Evolutionary conservation across 1,139 yeast genomes (phyloP), one percentile per base, ranked within the genome.

Genomic region (Pichia sp.): DNA sequence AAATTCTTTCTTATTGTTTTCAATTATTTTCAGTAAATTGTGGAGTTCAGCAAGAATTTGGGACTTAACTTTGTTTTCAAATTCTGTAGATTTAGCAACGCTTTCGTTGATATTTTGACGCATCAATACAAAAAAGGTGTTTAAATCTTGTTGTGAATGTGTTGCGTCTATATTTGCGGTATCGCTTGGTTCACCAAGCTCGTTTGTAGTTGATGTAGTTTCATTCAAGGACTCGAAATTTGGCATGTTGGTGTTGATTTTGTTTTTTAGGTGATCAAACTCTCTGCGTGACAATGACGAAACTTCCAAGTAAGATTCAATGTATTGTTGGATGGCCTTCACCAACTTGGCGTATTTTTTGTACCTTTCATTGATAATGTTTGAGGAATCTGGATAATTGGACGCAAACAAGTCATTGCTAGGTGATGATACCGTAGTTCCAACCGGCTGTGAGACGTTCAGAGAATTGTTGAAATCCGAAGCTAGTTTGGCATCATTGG

Each of bases 1-100:
- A 44, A 67, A 64, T 41, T 65, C 68, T 49, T 68, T 71, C 53
- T 66, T 69, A 48, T 64, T 66, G 27, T 62, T 55, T 16, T 59
- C 61, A 37, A 69, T 47, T 31, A 66, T 67, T 1, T 48, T 40
- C 27, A 46, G 41, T 5, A 57, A 45, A n/a, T 50, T 49, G 35
- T 54, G 55, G 31, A 62, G 50, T 40, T 56, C 59, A 2, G 66
- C 65, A 5, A 61, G 29, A 9, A 59, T 47, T 35, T 57, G 57
- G 3, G 45, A 33, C 40, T 51, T 56, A 33, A 62, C 48, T 29
- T 55, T 46, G 10, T 42, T 46, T 36, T 59, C 60, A 27, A 55
- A 44, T 29, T 57, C 58, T 4, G 40, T 36, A 3, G 56, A 44
- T 7, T 51, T 41, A 7, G 44, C 45, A 29, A 50, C 46, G 11